A percentile compares a stretch with the other conserved stretches of the same genome.
Conservation (phyloP, 352 stramenopile genomes). For the Phytophthora cactorum region DNA sequence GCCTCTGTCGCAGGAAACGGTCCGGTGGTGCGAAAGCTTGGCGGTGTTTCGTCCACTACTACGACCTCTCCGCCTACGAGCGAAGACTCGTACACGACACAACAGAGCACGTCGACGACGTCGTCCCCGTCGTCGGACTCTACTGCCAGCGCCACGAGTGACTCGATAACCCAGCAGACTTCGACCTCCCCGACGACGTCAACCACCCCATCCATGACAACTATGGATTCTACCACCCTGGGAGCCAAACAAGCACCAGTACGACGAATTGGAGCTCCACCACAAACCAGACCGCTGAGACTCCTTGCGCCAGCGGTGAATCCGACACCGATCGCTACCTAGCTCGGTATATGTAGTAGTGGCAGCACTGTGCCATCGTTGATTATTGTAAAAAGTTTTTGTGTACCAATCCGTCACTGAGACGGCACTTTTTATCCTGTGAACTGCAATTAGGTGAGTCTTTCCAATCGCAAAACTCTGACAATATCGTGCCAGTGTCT, state of each 20-base stretch:
- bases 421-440: too few relatives aligned
- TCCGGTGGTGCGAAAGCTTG: conserved; percentile 21
- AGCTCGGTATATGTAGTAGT: too few relatives aligned
- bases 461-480: too few relatives aligned
- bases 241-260: neutral
- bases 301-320: conserved; percentile 19
- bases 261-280: neutral
- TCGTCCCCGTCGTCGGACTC: conserved; percentile 7
- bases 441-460: too few relatives aligned
- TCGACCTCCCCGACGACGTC: conserved; percentile 7
- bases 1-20: conserved; percentile 14
- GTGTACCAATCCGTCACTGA: too few relatives aligned
- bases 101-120: conserved; percentile 4
- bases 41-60: conserved; percentile 20
- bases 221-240: conserved; percentile 11
- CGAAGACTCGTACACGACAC: conserved; percentile 28
- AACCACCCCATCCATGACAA: conserved; percentile 1
- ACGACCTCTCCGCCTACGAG: conserved; percentile 18
- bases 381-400: too few relatives aligned
- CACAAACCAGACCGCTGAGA: neutral
- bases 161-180: conserved; percentile 25
- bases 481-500: too few relatives aligned
- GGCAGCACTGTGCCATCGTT: too few relatives aligned
- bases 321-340: neutral
- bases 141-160: conserved; percentile 1